Base-by-base conservation (phyloP, 257 asterid species). In the Scutellaria galericulata region DNA sequence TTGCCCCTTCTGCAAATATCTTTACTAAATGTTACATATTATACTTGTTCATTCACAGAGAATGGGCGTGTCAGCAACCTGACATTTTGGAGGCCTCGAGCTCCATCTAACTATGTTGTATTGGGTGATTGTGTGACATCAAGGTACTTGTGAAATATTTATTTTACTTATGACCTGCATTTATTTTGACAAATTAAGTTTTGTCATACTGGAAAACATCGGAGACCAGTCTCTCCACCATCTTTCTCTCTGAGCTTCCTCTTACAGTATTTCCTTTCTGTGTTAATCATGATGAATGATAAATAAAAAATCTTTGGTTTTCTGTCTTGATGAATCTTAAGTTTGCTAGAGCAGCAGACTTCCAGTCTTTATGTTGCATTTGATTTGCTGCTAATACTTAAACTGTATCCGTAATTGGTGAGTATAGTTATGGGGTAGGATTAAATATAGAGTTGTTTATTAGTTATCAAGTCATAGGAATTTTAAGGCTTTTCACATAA, bases 51-150 rank as follows among this genome's bases (percentile, higher is more conserved):
- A 60, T 83, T 69, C 65, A 59, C 91, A 91, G 99, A 89, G 75
- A 85, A 84, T 77, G 97, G 91, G 61, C 77, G 59, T 78, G 91
- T 91, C 72, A 84, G 91, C 89, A 86, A 91, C 79, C 79, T 94
- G 77, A 94, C 98, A 67, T 94, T 94, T 81, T 94, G 99, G 99
- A 90, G 99, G 89, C 99, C 99, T 60, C 86, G 90, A 71, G 98
- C 99, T 85, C 98, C 97, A 44, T 83, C 98, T 20, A 94, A 94
- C 76, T 94, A 91, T 87, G 99, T 85, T 73, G 78, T 90, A 77
- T 78, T 94, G 86, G 99, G 99, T 54, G 99, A 94, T 84, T 91
- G 97, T 75, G 86, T 94, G 77, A 94, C 99, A 50, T 94, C 99
- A 73, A 84, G 99, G 99, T 94, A 78, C 78, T 79, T 48, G 62